Conservation (phyloP, 2,329 filamentous ascomycete genomes). For the Colletotrichum siamense region DNA sequence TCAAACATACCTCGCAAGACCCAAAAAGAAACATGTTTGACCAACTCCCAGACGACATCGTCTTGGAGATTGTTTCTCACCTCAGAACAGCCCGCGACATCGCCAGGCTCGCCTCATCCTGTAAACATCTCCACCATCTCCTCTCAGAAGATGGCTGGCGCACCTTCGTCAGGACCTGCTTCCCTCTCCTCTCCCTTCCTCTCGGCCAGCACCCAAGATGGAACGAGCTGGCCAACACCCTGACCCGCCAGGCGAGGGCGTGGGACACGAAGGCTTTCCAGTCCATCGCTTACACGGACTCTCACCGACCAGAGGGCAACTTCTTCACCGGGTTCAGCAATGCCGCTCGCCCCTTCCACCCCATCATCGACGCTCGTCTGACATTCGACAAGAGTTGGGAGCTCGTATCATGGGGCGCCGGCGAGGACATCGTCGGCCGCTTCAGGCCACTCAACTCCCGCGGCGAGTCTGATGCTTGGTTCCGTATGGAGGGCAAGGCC, state of each 20-base stretch:
- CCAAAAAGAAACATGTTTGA: constrained; percentile 31
- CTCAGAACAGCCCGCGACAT: constrained; percentile 55
- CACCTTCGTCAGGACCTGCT: constrained; percentile 51
- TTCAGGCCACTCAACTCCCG: constrained; percentile 34
- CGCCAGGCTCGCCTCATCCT: constrained; percentile 44
- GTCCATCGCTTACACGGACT: constrained; percentile 27
- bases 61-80: constrained; percentile 53
- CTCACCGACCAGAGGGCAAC: constrained; percentile 26
- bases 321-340: constrained; percentile 15
- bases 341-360: constrained; percentile 39
- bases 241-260: constrained; percentile 57
- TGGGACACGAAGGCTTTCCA: constrained; percentile 56
- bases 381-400: constrained; percentile 44
- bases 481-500: constrained; percentile 38
- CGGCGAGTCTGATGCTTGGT: constrained; percentile 21
- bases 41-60: constrained; percentile 54
- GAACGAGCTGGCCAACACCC: constrained; percentile 44
- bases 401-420: constrained; percentile 55
- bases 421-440: constrained; percentile 55
- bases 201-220: constrained; percentile 34
- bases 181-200: constrained; percentile 44
- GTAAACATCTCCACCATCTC: constrained; percentile 42
- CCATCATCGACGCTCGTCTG: constrained; percentile 52
- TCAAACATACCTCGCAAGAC: not conserved
- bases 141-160: constrained; percentile 53